These are phyloP conservation scores for Chlamydomonas sphaeroides DNA, from an alignment of 139 green algal species.

Conservation along the genomic window DNA sequence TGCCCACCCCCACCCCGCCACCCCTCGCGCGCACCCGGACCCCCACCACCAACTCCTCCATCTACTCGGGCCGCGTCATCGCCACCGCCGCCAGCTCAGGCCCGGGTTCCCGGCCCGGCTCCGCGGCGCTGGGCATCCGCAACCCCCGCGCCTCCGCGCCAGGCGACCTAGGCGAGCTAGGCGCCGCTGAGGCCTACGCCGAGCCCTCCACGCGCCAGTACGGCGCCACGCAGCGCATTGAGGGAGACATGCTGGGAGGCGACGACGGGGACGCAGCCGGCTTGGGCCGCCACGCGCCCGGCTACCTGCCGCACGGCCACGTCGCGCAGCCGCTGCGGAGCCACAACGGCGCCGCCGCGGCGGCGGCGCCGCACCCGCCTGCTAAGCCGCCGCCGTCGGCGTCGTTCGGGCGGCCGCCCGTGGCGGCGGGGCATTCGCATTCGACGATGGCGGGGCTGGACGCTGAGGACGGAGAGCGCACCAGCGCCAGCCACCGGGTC, in stretches of 20 bases:
- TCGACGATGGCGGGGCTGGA: too few relatives aligned
- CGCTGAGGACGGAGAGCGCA: too few relatives aligned
- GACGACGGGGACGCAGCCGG: neutral
- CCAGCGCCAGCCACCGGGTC: too few relatives aligned
- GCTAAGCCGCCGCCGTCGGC: too few relatives aligned
- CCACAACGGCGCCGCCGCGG: neutral
- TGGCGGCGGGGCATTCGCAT: too few relatives aligned
- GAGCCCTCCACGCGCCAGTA: neutral
- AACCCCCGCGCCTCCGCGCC: neutral
- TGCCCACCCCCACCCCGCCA: too few relatives aligned
- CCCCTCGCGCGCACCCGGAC: too few relatives aligned
- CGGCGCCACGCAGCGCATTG: neutral
- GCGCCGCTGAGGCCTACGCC: neutral
- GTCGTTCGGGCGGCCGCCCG: too few relatives aligned
- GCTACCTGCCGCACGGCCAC: neutral
- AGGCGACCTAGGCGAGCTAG: neutral
- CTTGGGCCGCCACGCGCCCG: neutral
- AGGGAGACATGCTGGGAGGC: conserved; percentile 7
- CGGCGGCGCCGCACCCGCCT: too few relatives aligned
- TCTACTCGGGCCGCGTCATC: neutral
- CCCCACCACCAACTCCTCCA: too few relatives aligned
- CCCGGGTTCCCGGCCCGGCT: neutral
- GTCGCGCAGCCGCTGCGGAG: neutral
- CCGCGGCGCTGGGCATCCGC: neutral
- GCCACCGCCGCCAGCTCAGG: neutral